Evolutionary conservation across 495 filamentous ascomycete species (phyloP).

Genomic region (Pseudomonodictys pantanalensis): DNA sequence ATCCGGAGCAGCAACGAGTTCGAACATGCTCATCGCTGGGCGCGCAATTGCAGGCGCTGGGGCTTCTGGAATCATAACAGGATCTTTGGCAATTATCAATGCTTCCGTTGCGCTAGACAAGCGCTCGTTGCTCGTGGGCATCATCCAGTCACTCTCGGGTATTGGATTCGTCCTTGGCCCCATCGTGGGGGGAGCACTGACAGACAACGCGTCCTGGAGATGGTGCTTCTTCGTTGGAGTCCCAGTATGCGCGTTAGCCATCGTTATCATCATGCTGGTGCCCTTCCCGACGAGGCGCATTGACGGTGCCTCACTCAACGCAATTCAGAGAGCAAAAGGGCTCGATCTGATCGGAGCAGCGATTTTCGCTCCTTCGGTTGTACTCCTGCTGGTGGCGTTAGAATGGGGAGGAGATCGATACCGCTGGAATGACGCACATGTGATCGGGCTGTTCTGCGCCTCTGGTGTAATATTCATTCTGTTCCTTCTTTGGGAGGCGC

Average conservation of each 20-base stretch:
- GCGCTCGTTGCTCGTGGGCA: slow-evolving; percentile 67
- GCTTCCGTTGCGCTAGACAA: slow-evolving; percentile 67
- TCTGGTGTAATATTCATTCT: slow-evolving; percentile 28
- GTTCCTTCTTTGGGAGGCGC: slow-evolving; percentile 24
- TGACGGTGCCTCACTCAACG: slow-evolving; percentile 26
- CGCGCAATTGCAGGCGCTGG: slow-evolving; percentile 85
- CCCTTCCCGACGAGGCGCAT: slow-evolving; percentile 42
- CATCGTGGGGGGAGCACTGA: slow-evolving; percentile 40
- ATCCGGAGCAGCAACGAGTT: slow-evolving; percentile 74
- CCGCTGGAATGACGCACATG: slow-evolving; percentile 36
- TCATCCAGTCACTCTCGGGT: slow-evolving; percentile 74
- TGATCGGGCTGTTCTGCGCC: slow-evolving; percentile 50
- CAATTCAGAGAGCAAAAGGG: slow-evolving; percentile 30
- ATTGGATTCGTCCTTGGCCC: slow-evolving; percentile 55
- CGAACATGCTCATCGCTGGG: slow-evolving; percentile 72
- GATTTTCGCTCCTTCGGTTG: slow-evolving; percentile 27
- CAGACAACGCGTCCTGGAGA: slow-evolving; percentile 57
- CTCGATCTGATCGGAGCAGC: slow-evolving; percentile 32
- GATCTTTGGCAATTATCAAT: slow-evolving; percentile 76
- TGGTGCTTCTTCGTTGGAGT: slow-evolving; percentile 59
- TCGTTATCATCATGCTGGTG: slow-evolving; percentile 44
- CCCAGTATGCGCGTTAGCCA: slow-evolving; percentile 48
- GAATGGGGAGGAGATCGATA: slow-evolving; percentile 35
- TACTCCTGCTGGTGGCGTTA: slow-evolving; percentile 32
- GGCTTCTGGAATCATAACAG: slow-evolving; percentile 75